A percentile compares a stretch with the other conserved stretches of the same genome.
These are phyloP conservation scores for Telopea speciosissima DNA, from an alignment of 177 flowering plant genomes.

Conservation along the genomic window DNA sequence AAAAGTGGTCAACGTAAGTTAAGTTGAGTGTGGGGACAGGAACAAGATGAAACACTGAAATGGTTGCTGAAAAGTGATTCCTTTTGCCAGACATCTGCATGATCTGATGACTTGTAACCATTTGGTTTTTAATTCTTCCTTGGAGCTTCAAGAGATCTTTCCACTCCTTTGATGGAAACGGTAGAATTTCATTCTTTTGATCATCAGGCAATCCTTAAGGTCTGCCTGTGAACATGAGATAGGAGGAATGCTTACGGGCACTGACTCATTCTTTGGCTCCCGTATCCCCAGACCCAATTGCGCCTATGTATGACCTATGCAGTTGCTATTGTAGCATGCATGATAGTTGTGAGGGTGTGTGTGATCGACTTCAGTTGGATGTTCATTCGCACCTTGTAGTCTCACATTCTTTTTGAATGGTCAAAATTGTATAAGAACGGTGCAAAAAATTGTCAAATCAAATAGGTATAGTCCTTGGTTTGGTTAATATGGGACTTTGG, in stretches of 20 bases:
- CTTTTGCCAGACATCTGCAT: no score
- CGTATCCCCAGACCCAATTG: not conserved
- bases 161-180: conserved; percentile 9
- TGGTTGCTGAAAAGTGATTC: no score
- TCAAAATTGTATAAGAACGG: not conserved
- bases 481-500: not conserved
- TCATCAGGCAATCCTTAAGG: not conserved
- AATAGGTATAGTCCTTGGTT: not conserved
- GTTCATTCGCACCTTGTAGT: not conserved
- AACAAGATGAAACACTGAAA: no score
- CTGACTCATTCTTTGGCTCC: not conserved
- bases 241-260: not conserved
- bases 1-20: conserved; percentile 33
- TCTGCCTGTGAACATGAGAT: not conserved
- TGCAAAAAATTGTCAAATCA: not conserved
- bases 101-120: no score
- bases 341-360: not conserved
- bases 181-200: no score
- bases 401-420: not conserved
- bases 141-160: no score
- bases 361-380: not conserved
- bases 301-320: not conserved
- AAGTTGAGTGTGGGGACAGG: conserved; percentile 13
- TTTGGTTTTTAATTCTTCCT: no score
- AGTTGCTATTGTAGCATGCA: not conserved